Conservation (phyloP, 129 eudicot genomes). For the Silybum marianum region DNA sequence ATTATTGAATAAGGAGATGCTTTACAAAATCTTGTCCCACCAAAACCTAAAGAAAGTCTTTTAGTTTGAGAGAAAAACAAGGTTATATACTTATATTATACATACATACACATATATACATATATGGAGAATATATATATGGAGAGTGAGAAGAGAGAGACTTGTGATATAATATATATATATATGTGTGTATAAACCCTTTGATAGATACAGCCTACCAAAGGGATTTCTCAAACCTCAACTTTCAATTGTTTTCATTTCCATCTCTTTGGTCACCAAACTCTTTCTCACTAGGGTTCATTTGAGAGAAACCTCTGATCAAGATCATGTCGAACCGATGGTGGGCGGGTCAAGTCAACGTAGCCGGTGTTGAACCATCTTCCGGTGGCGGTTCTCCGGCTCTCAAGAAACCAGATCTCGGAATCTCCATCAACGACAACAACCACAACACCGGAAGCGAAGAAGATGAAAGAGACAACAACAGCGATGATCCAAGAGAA, state of each 20-base stretch:
- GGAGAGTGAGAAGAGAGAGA: not conserved
- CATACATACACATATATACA: not conserved
- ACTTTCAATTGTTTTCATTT: conserved; percentile 1
- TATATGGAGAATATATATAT: conserved; percentile 3
- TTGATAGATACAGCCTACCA: conserved; percentile 37
- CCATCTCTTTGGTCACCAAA: not conserved
- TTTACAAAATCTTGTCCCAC: not conserved
- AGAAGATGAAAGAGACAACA: conserved; percentile 46
- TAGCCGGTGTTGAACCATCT: conserved; percentile 47
- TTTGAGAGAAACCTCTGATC: not conserved
- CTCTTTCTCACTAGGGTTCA: conserved; percentile 11
- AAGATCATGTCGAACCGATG: conserved; percentile 67
- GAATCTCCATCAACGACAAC: conserved; percentile 49
- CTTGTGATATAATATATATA: conserved; percentile 15
- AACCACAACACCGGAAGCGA: conserved; percentile 26
- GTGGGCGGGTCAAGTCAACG: conserved; percentile 67
- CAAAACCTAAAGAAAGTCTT: not conserved
- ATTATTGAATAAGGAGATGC: not conserved
- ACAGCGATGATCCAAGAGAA: conserved; percentile 61
- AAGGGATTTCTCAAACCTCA: conserved; percentile 11
- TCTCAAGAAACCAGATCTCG: conserved; percentile 63
- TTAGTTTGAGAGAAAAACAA: not conserved
- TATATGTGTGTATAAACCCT: not conserved
- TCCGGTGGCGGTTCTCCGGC: conserved; percentile 30
- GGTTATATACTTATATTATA: not conserved